phyloP scores from a whole-genome alignment of 2,329 filamentous ascomycete species.

The Dryadomyces quercivorus region DNA sequence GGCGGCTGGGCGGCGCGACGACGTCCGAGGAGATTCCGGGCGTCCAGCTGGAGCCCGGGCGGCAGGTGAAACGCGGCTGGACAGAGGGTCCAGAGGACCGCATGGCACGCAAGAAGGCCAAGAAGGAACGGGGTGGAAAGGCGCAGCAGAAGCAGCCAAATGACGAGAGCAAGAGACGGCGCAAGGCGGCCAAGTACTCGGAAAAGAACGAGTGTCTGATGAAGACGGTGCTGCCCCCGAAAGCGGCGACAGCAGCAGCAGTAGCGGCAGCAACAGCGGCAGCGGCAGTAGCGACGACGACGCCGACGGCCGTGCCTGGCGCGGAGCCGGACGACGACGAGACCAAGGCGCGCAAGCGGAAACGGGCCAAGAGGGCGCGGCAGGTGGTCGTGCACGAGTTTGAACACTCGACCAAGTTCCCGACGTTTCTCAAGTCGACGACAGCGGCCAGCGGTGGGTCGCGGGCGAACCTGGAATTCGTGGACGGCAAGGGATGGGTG shows the following conservation, averaged over 20 bases:
- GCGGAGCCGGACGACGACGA: conserved; percentile 13
- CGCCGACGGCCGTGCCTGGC: background rate
- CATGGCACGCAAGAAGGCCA: background rate
- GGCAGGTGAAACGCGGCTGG: conserved; percentile 84
- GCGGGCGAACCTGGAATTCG: conserved; percentile 43
- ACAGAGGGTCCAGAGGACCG: conserved; percentile 45
- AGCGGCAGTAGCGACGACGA: conserved; percentile 6
- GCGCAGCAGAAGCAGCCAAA: conserved; percentile 15
- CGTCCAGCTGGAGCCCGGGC: conserved; percentile 56
- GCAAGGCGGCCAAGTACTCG: conserved; percentile 62
- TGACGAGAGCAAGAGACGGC: conserved; percentile 33
- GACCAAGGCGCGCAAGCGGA: conserved; percentile 31
- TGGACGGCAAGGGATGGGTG: conserved; percentile 83
- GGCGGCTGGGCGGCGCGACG: conserved; percentile 20
- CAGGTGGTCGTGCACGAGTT: conserved; percentile 79
- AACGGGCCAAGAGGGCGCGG: conserved; percentile 25
- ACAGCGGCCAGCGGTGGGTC: conserved; percentile 27
- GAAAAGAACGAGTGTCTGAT: conserved; percentile 73
- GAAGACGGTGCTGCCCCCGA: conserved; percentile 58
- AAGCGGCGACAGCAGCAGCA: conserved; percentile 22
- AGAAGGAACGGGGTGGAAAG: background rate
- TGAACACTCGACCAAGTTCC: conserved; percentile 69
- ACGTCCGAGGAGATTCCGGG: conserved; percentile 40
- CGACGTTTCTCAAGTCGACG: conserved; percentile 61
- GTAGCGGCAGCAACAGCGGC: conserved; percentile 5